phyloP scores from a whole-genome alignment of 139 green algal genomes.

The Trebouxia sp. region DNA sequence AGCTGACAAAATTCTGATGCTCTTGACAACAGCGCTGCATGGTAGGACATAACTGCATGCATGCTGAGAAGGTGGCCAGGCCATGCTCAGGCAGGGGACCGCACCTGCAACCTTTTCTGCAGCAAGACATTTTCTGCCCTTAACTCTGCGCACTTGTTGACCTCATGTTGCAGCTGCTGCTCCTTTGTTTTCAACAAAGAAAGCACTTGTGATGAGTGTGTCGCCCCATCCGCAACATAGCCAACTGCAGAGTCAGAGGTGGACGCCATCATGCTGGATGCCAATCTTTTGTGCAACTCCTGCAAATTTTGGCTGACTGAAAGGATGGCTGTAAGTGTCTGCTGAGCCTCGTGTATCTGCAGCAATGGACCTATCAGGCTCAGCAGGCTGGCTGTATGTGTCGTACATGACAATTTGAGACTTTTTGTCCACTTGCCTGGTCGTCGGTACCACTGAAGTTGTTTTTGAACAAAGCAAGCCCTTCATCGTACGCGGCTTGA shows the following conservation, averaged over 20 bases:
- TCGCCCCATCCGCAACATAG: neutral
- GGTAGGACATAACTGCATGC: too few species aligned
- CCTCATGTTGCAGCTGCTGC: neutral
- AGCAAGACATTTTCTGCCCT: neutral
- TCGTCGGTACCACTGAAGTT: conserved; percentile 8
- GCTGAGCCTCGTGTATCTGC: conserved; percentile 12
- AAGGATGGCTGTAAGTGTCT: neutral
- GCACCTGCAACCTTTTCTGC: neutral
- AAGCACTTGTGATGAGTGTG: neutral
- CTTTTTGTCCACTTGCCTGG: too few species aligned
- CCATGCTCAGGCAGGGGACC: too few species aligned
- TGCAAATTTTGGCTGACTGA: conserved; percentile 7
- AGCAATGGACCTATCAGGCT: neutral
- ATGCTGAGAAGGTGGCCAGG: too few species aligned
- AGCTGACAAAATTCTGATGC: too few species aligned
- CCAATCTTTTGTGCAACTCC: conserved; percentile 1
- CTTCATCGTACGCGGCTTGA: neutral
- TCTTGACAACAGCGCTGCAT: too few species aligned
- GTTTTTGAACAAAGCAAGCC: conserved; percentile 4
- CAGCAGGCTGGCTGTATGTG: neutral
- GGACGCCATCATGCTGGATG: neutral
- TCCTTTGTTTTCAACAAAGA: neutral
- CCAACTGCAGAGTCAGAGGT: neutral
- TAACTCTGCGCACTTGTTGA: conserved; percentile 9
- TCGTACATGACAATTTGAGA: too few species aligned